Base-by-base conservation (phyloP, 1,284 basidiomycete species). In the Thecaphora thlaspeos region DNA sequence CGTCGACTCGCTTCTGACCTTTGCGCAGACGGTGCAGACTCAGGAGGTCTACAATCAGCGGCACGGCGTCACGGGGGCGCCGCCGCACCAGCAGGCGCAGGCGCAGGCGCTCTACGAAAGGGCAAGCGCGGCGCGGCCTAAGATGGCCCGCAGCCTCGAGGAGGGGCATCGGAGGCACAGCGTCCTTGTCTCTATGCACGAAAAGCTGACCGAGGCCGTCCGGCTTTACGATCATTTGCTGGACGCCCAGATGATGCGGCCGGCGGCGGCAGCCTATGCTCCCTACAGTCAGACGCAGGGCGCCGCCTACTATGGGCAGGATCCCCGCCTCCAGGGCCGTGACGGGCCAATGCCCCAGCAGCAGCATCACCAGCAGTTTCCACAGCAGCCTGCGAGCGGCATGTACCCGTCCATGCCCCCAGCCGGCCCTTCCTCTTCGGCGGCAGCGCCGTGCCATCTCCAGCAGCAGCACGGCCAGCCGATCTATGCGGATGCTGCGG, bases 181-280 rank as follows among this genome's bases (percentile, higher is more conserved):
- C 86, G 71, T 91, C 73, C 81, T 97, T 18, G 82, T 85, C 9
- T 90, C 93, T 46, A 95, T 96, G 91, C 89, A 96, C 72, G 88
- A 88, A 55, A 93, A 95, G 78, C 82, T 96, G 2, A 89, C 90
- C 0, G 86, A 94, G 77, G 91, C 90, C 0, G 91, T 96, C 41
- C 87, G 88, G 64, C 80, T 94, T 2, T 96, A 95, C 77, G 91
- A 95, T 70, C 84, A 86, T 48, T 81, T 95, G 15, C 81, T 95
- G 41, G 91, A 91, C 32, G 85, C 90, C 49, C 92, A 95, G 68
- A 81, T 92, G 61, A 48, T 49, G 10, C 58, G 59, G 12, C 63
- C 63, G 8, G 43, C 57, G 9, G 50, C 57, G 9, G 50, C 42
- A 1, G 4, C 18, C 9, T 21, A 40, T 18, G 19, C 22, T 10